Evolutionary conservation across 257 asterid genomes (phyloP), one percentile per base, ranked within the genome.

Genomic region (Salvia hispanica): DNA sequence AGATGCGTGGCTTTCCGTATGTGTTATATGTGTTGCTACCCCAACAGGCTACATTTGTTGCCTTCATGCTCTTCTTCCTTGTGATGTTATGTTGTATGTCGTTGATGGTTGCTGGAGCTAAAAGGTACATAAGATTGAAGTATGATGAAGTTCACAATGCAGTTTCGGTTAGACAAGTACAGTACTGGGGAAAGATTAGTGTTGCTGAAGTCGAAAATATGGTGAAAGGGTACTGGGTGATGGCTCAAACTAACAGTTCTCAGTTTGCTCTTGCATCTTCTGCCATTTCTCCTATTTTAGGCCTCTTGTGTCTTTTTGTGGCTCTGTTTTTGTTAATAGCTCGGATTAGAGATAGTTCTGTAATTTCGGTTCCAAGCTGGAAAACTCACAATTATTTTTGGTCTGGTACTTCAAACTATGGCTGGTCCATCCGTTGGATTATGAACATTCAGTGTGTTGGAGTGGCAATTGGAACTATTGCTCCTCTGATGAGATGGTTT

Each of bases 161-260:
- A 0, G 11, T 14, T 36, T 36, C 14, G 4, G n/a, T 3, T 12
- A n/a, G n/a, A n/a, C n/a, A n/a, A n/a, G n/a, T n/a, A n/a, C n/a
- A n/a, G n/a, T n/a, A n/a, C n/a, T n/a, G n/a, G n/a, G n/a, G 14
- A 15, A 13, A 4, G 5, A 9, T 0, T 13, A 46, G n/a, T 12
- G 1, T n/a, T 14, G 31, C 36, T 7, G 33, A 58, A 4, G 9
- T 58, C 7, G 2, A 48, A 4, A 33, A n/a, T 7, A 12, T 8
- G 18, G 48, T 58, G 64, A 58, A 16, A 14, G 40, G n/a, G n/a
- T 58, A 58, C 15, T 58, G 47, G 47, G n/a, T 58, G 47, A 58
- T 58, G 64, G 46, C 64, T n/a, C 48, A 11, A 15, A 58, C 33
- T 0, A 10, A 48, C 7, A 37, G 48, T 33, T 48, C 64, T 3